A percentile compares a stretch with the other conserved stretches of the same genome.
phyloP scores from a whole-genome alignment of 1,139 yeast genomes.

The Pichia sp. region DNA sequence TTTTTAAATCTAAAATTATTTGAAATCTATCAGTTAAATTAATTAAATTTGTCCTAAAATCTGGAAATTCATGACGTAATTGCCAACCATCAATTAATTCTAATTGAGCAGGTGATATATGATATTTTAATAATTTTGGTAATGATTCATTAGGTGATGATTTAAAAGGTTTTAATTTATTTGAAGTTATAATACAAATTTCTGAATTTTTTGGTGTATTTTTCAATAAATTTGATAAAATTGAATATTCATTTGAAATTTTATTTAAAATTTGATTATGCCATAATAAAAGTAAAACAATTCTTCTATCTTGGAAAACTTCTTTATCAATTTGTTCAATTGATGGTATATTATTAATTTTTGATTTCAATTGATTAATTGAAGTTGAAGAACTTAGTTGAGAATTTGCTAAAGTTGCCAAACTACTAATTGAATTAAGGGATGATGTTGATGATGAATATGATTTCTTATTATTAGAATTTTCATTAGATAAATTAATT shows the following conservation, averaged over 20 bases:
- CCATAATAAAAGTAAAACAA: conserved; percentile 26
- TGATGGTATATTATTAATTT: conserved; percentile 9
- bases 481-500: not conserved
- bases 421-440: not conserved
- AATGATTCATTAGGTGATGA: conserved; percentile 7
- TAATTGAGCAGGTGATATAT: conserved; percentile 22
- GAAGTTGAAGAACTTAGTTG: not conserved
- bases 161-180: conserved; percentile 20
- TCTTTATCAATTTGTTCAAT: conserved; percentile 14
- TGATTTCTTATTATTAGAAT: too few relatives aligned
- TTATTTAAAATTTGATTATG: conserved; percentile 24
- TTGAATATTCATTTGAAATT: conserved; percentile 20
- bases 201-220: conserved; percentile 15
- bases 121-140: conserved; percentile 16
- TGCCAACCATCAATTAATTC: conserved; percentile 31
- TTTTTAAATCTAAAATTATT: conserved; percentile 21
- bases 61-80: conserved; percentile 25
- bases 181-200: conserved; percentile 23
- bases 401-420: not conserved
- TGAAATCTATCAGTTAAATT: conserved; percentile 21
- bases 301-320: conserved; percentile 26
- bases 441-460: not conserved
- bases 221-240: conserved; percentile 14
- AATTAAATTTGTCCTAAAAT: conserved; percentile 23
- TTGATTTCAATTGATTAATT: not conserved